Conservation (phyloP, 78 protist species). For the Neovahlkampfia damariscottae region DNA sequence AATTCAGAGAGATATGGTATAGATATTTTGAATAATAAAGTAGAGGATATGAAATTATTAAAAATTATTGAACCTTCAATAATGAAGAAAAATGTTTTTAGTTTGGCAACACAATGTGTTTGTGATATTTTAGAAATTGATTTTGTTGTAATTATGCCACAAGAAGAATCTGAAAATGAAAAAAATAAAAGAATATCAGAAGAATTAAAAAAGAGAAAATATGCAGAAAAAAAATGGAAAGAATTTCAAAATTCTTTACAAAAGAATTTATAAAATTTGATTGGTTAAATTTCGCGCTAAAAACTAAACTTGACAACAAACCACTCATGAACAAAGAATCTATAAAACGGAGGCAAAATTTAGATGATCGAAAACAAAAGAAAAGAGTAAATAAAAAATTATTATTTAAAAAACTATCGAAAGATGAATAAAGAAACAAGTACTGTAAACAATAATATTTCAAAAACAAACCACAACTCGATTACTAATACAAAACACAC, state of each 20-base stretch:
- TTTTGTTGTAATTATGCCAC: background rate
- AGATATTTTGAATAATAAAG: background rate
- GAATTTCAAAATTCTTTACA: background rate
- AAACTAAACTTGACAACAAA: background rate
- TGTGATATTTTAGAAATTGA: background rate
- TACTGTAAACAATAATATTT: too few relatives aligned
- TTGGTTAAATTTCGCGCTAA: background rate
- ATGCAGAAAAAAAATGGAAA: background rate
- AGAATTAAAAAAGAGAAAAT: background rate
- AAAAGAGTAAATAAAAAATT: too few relatives aligned
- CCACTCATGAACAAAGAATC: too few relatives aligned
- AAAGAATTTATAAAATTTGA: background rate
- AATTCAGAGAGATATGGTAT: too few relatives aligned
- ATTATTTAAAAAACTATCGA: too few relatives aligned
- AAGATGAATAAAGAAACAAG: too few relatives aligned
- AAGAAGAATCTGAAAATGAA: background rate
- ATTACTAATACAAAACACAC: too few relatives aligned
- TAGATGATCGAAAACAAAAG: too few relatives aligned
- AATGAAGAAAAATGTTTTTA: background rate
- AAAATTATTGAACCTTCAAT: background rate
- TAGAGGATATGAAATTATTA: background rate
- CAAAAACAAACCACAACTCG: too few relatives aligned
- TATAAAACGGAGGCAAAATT: too few relatives aligned
- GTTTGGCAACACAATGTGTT: background rate
- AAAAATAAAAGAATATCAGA: background rate